Base-by-base conservation (phyloP, 2,329 filamentous ascomycete genomes). In the Verticillium dahliae region DNA sequence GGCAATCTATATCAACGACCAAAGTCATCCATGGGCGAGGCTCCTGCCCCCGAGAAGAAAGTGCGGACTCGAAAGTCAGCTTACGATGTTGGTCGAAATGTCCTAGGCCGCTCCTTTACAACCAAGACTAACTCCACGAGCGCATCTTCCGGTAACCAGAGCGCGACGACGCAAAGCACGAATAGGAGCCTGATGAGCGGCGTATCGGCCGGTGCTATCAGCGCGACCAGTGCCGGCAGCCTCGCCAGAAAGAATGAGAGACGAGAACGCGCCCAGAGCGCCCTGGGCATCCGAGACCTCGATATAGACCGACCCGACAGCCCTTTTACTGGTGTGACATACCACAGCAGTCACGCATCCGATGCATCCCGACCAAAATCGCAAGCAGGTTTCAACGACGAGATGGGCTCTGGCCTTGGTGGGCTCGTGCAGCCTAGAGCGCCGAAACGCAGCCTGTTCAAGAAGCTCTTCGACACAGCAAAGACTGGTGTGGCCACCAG, bases 181-280 rank as follows among this genome's bases (percentile, higher is more conserved):
- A 87, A 89, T 67, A 86, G 89, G 68, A 98, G 91, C 69, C 75
- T 99, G 54, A 97, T 97, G 94, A 98, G 94, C 73, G 95, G 94
- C 3, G 83, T 86, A 59, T 98, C 95, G 60, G 95, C 95, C 0
- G 88, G 93, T 58, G 94, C 85, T 13, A 92, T 97, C 75, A 98
- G 94, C 73, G 91, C 92, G 58, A 98, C 95, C 15, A 98, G 95
- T 75, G 95, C 95, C 15, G 95, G 93, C 60, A 98, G 94, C 75
- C 86, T 96, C 66, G 93, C 92, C 35, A 86, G 93, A 64, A 90
- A 90, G 70, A 89, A 88, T 70, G 75, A 81, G n/a, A 27, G 18
- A 27, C 45, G 45, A 22, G 70, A 75, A 67, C 71, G 88, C 64
- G 81, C 88, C 15, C 85, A 86, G 65, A 91, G 88, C 69, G 85